A percentile compares a stretch with the other conserved stretches of the same genome.
phyloP scores from a whole-genome alignment of 106 monocot genomes.

The Triglochin maritima region DNA sequence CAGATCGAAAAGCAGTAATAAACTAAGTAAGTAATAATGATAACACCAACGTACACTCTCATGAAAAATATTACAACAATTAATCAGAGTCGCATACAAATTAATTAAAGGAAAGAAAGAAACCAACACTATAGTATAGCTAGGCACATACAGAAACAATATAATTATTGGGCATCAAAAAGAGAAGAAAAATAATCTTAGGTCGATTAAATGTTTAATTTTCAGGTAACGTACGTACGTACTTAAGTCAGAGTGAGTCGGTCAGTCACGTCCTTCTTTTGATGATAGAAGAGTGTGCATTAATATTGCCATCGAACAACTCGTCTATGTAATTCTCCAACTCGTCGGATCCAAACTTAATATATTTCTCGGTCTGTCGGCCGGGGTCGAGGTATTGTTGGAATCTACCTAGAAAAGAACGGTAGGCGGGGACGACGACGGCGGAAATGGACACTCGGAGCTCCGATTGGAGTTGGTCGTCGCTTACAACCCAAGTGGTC shows the following conservation, averaged over 20 bases:
- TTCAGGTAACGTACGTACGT: too few relatives aligned
- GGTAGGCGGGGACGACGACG: constrained; percentile 26
- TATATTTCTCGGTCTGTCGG: constrained; percentile 27
- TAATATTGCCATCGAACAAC: constrained; percentile 23
- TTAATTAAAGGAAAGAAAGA: too few relatives aligned
- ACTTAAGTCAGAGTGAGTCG: too few relatives aligned
- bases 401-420: constrained; percentile 28
- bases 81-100: too few relatives aligned
- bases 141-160: too few relatives aligned
- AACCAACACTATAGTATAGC: not conserved
- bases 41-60: too few relatives aligned
- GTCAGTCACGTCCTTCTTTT: constrained; percentile 14
- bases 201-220: too few relatives aligned
- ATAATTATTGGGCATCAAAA: too few relatives aligned
- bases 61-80: too few relatives aligned
- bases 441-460: constrained; percentile 26
- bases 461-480: constrained; percentile 33
- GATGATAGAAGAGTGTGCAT: constrained; percentile 1
- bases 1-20: too few relatives aligned
- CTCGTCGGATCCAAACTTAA: constrained; percentile 28
- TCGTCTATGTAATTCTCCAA: constrained; percentile 31
- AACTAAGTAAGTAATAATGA: too few relatives aligned
- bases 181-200: too few relatives aligned
- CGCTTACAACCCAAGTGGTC: constrained; percentile 24
- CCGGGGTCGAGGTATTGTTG: constrained; percentile 21